Base-by-base conservation (phyloP, 345 rosid species). In the Lumnitzera littorea region DNA sequence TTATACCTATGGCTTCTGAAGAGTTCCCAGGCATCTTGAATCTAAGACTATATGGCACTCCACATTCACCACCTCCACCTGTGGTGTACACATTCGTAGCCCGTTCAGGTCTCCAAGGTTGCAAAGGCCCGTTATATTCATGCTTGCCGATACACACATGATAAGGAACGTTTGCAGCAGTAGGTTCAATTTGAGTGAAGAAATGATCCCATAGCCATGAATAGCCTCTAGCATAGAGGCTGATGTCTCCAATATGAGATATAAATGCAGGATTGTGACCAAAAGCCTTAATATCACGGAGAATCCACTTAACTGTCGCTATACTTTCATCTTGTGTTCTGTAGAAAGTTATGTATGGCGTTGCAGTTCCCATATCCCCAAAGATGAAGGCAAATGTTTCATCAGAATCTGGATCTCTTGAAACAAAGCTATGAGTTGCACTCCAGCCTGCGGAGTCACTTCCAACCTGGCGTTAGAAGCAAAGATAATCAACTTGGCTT, bases 21-120 rank as follows among this genome's bases (percentile, higher is more conserved):
- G 91, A 92, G 65, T 82, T 87, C 16, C 96, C 98, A 13, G 95
- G 96, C 98, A 91, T 89, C 61, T 82, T 76, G 78, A 91, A 89
- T 75, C 81, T 85, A 62, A 79, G 82, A 74, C 96, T 92, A 74
- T 85, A 89, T 47, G 95, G 98, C 48, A 91, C 91, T 13, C 96
- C 96, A 62, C 95, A 89, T 69, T 89, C 98, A 51, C 98, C 96
- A 11, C 96, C 98, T 51, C 96, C 92, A 52, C 88, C 95, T 43
- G 77, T 87, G 29, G 85, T 84, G 54, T 84, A 91, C 27, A 75
- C 24, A 3, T 68, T 31, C 15, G 61, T 17, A 46, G 95, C 65
- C 95, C 98, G 89, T 0, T 86, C 83, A n/a, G 96, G 98, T 67
- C 62, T 84, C 98, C 98, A 91, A 1, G 96, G 96, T 77, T 91